phyloP scores from a whole-genome alignment of 768 basidiomycete species.

The Tremella mesenterica region DNA sequence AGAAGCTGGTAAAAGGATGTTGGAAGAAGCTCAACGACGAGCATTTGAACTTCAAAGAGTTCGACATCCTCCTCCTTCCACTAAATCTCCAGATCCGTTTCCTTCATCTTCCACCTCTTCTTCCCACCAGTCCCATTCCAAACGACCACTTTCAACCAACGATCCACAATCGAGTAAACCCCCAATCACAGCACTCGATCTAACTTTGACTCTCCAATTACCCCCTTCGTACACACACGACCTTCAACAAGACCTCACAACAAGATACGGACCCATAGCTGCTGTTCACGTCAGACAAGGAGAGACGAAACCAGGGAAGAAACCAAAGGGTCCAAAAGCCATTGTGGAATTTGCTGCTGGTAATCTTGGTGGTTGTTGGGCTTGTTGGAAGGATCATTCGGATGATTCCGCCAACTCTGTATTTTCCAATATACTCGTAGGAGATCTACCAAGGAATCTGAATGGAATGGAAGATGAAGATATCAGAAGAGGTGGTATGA shows the following conservation, averaged over 20 bases:
- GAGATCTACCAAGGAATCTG: not conserved
- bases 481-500: not conserved
- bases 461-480: too few relatives aligned
- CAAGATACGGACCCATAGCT: conserved; percentile 33
- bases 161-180: conserved; percentile 23
- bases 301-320: conserved; percentile 25
- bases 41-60: conserved; percentile 5
- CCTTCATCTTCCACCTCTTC: not conserved
- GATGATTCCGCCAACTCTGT: too few relatives aligned
- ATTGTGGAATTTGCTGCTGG: conserved; percentile 36
- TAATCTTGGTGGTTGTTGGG: conserved; percentile 42
- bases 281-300: conserved; percentile 26
- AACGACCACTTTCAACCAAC: too few relatives aligned
- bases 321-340: conserved; percentile 26
- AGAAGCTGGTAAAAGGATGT: conserved; percentile 34
- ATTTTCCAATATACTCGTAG: too few relatives aligned
- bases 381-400: conserved; percentile 36
- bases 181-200: conserved; percentile 25
- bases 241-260: conserved; percentile 11
- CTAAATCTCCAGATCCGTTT: not conserved
- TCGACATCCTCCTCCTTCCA: not conserved
- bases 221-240: conserved; percentile 13
- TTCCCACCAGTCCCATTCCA: too few relatives aligned
- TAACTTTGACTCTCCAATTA: conserved; percentile 36
- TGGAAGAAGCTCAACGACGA: conserved; percentile 33